phyloP scores from a whole-genome alignment of 1,284 basidiomycete genomes.

The Ceratobasidium sp. region DNA sequence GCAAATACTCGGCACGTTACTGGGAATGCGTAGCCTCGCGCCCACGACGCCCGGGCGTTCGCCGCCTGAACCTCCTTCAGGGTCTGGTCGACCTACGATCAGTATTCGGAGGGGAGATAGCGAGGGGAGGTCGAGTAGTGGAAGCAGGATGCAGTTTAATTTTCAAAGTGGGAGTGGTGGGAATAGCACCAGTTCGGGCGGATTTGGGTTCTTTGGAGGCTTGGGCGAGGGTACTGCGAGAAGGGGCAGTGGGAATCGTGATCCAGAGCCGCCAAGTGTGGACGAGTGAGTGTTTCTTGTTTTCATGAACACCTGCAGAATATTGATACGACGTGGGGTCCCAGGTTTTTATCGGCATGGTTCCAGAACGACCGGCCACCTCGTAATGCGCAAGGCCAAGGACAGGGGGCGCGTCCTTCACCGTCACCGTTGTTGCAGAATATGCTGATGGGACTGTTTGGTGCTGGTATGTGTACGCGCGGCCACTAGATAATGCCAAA shows the following conservation, averaged over 20 bases:
- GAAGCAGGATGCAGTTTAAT: slow-evolving; percentile 9
- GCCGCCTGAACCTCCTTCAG: not conserved
- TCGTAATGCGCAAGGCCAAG: slow-evolving; percentile 3
- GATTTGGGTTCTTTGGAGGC: slow-evolving; percentile 19
- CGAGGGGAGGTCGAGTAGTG: not conserved
- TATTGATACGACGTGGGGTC: not conserved
- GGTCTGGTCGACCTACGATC: slow-evolving; percentile 8
- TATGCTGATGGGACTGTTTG: slow-evolving; percentile 35
- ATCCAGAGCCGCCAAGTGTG: not conserved
- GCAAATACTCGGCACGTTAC: slow-evolving; percentile 13
- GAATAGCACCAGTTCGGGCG: not conserved
- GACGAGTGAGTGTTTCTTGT: slow-evolving; percentile 11
- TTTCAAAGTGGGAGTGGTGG: slow-evolving; percentile 16
- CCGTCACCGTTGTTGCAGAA: slow-evolving; percentile 19
- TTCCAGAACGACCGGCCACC: not conserved
- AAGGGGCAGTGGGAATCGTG: not conserved
- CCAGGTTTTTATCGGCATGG: slow-evolving; percentile 6
- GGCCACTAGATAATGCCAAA: not conserved
- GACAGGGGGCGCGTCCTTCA: not conserved
- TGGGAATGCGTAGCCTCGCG: slow-evolving; percentile 11
- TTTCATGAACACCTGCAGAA: not conserved
- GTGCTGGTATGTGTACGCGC: slow-evolving; percentile 5
- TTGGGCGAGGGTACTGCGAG: slow-evolving; percentile 2
- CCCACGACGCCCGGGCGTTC: not conserved
- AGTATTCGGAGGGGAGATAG: not conserved